Conservation (phyloP, 169 alveolate genomes). For the Plasmodium ovale region DNA sequence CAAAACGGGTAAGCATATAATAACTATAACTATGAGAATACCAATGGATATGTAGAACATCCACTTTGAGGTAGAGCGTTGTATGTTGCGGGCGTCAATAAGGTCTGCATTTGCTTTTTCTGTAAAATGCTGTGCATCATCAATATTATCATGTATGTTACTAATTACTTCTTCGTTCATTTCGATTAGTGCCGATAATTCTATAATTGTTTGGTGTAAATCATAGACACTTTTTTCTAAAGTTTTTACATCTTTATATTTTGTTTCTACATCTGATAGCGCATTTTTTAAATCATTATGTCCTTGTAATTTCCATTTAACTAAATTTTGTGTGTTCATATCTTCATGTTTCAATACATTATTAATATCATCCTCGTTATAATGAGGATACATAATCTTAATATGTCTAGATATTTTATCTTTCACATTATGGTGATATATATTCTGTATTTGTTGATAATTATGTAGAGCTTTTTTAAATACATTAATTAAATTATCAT, state of each 20-base stretch:
- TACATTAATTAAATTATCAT: slow-evolving; percentile 58
- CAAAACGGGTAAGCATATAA: slow-evolving; percentile 44
- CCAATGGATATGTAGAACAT: slow-evolving; percentile 53
- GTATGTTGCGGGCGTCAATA: slow-evolving; percentile 63
- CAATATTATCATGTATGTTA: slow-evolving; percentile 47
- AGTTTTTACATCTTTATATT: slow-evolving; percentile 73
- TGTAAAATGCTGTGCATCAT: slow-evolving; percentile 72
- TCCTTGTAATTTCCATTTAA: slow-evolving; percentile 74
- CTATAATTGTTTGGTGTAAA: slow-evolving; percentile 70
- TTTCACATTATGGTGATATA: slow-evolving; percentile 38
- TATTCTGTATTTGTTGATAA: slow-evolving; percentile 54
- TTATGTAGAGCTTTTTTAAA: slow-evolving; percentile 65
- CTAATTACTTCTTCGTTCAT: slow-evolving; percentile 68
- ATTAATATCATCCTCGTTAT: slow-evolving; percentile 64
- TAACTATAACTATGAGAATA: slow-evolving; percentile 27
- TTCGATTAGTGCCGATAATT: slow-evolving; percentile 62
- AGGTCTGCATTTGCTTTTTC: slow-evolving; percentile 75
- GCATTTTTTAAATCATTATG: slow-evolving; percentile 73
- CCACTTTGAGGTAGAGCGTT: slow-evolving; percentile 57
- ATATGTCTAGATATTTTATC: slow-evolving; percentile 70
- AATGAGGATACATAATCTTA: slow-evolving; percentile 65
- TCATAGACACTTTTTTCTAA: slow-evolving; percentile 68
- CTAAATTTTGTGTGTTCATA: slow-evolving; percentile 66
- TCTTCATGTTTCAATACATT: slow-evolving; percentile 57
- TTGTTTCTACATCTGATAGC: slow-evolving; percentile 71